Conservation (phyloP, 768 basidiomycete species). For the Mycena chlorophos region DNA sequence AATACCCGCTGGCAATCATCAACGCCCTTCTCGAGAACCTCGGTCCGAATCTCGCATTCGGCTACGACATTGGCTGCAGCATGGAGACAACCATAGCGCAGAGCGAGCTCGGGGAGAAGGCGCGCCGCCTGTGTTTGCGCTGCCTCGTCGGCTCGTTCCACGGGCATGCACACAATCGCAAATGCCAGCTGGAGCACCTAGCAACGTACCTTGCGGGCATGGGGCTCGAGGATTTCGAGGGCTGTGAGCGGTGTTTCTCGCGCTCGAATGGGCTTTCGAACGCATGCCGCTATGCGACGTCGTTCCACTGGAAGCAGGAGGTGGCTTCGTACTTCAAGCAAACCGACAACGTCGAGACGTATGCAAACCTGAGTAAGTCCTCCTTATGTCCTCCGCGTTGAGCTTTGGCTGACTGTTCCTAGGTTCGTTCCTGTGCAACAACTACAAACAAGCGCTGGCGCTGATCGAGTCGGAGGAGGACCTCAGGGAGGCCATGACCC, state of each 20-base stretch:
- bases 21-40: slow-evolving; percentile 6
- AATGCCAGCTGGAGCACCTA: slow-evolving; percentile 16
- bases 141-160: slow-evolving; percentile 12
- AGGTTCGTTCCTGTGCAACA: slow-evolving; percentile 6
- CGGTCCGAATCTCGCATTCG: background rate
- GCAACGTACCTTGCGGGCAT: slow-evolving; percentile 13
- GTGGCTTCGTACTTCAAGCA: background rate
- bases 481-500: background rate
- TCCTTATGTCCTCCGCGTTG: slow-evolving; percentile 6
- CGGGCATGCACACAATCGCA: slow-evolving; percentile 15
- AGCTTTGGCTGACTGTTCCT: background rate
- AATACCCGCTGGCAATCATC: slow-evolving; percentile 13
- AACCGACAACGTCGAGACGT: slow-evolving; percentile 9
- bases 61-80: slow-evolving; percentile 22
- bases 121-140: background rate
- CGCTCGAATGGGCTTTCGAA: slow-evolving; percentile 9
- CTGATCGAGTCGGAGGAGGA: background rate
- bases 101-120: slow-evolving; percentile 2
- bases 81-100: slow-evolving; percentile 13
- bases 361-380: slow-evolving; percentile 12
- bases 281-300: slow-evolving; percentile 4
- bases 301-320: slow-evolving; percentile 10
- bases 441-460: slow-evolving; percentile 4
- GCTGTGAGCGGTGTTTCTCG: slow-evolving; percentile 17
- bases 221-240: slow-evolving; percentile 18